Evolutionary conservation across 164 flowering plant species (phyloP).

Genomic region (Nelumbo lutea): DNA sequence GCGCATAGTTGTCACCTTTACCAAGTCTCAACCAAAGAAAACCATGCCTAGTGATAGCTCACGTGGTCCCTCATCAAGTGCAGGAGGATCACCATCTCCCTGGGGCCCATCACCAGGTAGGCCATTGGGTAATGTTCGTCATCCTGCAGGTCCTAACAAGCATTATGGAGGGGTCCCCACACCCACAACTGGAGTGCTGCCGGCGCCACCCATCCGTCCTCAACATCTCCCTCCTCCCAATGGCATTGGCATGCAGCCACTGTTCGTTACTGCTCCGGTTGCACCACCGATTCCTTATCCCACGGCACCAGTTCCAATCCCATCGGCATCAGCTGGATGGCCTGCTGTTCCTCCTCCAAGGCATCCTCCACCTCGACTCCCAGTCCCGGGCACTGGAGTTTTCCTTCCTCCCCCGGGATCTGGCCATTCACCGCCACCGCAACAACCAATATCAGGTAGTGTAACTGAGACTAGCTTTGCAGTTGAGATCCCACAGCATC

Average conservation of each 20-base stretch:
- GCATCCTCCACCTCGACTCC: conserved; percentile 59
- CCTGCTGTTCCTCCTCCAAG: conserved; percentile 44
- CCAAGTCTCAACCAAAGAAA: conserved; percentile 59
- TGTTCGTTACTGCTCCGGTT: conserved; percentile 51
- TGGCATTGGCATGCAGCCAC: conserved; percentile 53
- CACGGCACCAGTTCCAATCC: conserved; percentile 45
- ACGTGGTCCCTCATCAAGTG: conserved; percentile 25
- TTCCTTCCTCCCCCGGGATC: conserved; percentile 86
- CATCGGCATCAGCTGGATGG: conserved; percentile 59
- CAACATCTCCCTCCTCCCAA: conserved; percentile 48
- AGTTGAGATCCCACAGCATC: conserved; percentile 20
- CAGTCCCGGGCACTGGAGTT: conserved; percentile 86
- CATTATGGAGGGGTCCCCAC: conserved; percentile 45
- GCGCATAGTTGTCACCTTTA: conserved; percentile 64
- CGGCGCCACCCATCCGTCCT: conserved; percentile 44
- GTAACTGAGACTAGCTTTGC: conserved; percentile 21
- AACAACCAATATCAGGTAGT: conserved; percentile 13
- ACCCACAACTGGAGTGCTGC: conserved; percentile 53
- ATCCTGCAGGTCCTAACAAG: conserved; percentile 39
- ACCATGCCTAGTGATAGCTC: conserved; percentile 23
- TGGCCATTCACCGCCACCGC: conserved; percentile 36
- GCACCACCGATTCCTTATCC: conserved; percentile 53
- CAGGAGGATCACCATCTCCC: conserved; percentile 24
- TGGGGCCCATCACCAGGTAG: conserved; percentile 59
- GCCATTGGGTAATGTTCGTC: conserved; percentile 44